These are phyloP conservation scores for Suhomyces kilbournensis DNA, from an alignment of 805 yeast species.

Conservation along the genomic window DNA sequence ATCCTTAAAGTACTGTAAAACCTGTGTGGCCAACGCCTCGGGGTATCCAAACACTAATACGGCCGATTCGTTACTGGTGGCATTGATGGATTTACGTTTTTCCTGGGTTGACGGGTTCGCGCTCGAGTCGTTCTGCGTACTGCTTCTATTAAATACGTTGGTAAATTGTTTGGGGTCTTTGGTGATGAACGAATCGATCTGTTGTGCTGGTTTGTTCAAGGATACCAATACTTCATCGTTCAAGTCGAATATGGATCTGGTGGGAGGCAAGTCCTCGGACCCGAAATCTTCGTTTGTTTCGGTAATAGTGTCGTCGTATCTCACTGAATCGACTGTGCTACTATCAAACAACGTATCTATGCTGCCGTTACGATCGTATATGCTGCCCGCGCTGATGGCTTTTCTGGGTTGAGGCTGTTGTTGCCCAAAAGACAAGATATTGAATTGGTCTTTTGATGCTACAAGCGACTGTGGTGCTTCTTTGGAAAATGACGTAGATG, in stretches of 20 bases:
- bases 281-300: slow-evolving; percentile 28
- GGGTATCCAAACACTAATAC: slow-evolving; percentile 89
- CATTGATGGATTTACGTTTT: slow-evolving; percentile 14
- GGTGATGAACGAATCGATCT: slow-evolving; percentile 40
- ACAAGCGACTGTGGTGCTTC: slow-evolving; percentile 4
- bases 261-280: slow-evolving; percentile 47
- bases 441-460: slow-evolving; percentile 24
- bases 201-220: slow-evolving; percentile 32
- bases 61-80: slow-evolving; percentile 50
- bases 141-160: slow-evolving; percentile 42
- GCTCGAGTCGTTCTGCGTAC: background rate
- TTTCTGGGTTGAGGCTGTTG: slow-evolving; percentile 22
- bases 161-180: slow-evolving; percentile 45
- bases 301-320: slow-evolving; percentile 29
- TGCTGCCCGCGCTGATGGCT: slow-evolving; percentile 9
- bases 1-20: slow-evolving; percentile 70
- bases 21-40: slow-evolving; percentile 62
- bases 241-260: slow-evolving; percentile 48
- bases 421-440: slow-evolving; percentile 35
- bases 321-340: slow-evolving; percentile 15
- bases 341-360: slow-evolving; percentile 21
- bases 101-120: slow-evolving; percentile 6
- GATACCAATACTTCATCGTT: slow-evolving; percentile 41
- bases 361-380: slow-evolving; percentile 10
- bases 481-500: slow-evolving; percentile 4